Conservation (phyloP, 371 early-diverging fungal species). For the Paraphysoderma sedebokerense region DNA sequence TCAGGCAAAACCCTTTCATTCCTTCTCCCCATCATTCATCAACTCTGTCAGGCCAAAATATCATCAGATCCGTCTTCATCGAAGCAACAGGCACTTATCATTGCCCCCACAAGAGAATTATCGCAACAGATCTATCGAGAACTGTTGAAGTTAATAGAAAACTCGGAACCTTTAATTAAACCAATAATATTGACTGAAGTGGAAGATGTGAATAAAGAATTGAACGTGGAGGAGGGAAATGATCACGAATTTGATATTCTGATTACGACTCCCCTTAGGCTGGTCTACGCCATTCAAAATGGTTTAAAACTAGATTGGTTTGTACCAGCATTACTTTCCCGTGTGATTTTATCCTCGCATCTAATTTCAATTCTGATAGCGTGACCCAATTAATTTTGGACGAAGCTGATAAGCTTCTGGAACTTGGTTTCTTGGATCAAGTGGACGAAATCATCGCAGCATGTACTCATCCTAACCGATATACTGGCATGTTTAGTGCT, state of each 20-base stretch:
- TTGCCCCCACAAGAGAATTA: slow-evolving; percentile 96
- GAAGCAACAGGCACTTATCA: slow-evolving; percentile 73
- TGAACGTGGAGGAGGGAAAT: slow-evolving; percentile 40
- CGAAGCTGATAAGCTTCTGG: slow-evolving; percentile 86
- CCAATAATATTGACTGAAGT: slow-evolving; percentile 23
- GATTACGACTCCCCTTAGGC: slow-evolving; percentile 75
- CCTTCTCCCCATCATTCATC: slow-evolving; percentile 57
- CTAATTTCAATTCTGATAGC: slow-evolving; percentile 6
- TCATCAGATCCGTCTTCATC: too few species aligned
- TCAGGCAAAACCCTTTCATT: slow-evolving; percentile 97
- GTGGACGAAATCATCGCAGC: slow-evolving; percentile 76
- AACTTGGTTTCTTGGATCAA: slow-evolving; percentile 78
- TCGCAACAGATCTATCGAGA: slow-evolving; percentile 55
- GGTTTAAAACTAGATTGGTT: slow-evolving; percentile 48
- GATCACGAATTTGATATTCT: slow-evolving; percentile 54
- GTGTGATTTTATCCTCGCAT: slow-evolving; percentile 1
- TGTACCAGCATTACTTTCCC: slow-evolving; percentile 47
- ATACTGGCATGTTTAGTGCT: slow-evolving; percentile 84
- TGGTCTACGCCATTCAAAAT: slow-evolving; percentile 72
- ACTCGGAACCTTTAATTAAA: too few species aligned
- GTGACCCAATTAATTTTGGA: slow-evolving; percentile 66
- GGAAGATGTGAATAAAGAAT: slow-evolving; percentile 64
- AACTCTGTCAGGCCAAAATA: slow-evolving; percentile 50
- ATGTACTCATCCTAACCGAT: slow-evolving; percentile 50
- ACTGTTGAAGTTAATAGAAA: background rate